Percentiles rank a stretch among this genome's conserved stretches.
phyloP scores from a whole-genome alignment of 495 filamentous ascomycete species.

The Penicillium salamii region DNA sequence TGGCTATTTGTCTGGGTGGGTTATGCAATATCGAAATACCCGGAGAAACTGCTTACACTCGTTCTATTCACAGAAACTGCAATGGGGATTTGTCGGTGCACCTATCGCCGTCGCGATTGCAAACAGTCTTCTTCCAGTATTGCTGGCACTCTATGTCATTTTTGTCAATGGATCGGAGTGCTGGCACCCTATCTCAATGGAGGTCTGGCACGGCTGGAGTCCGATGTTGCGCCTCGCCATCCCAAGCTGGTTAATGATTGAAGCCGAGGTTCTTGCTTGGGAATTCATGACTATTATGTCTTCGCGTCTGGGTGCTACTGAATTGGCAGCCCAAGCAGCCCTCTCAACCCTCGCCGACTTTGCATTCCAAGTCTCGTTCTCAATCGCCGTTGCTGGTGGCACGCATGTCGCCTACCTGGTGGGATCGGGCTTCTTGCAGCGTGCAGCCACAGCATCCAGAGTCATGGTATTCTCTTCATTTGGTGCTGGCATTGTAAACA shows the following conservation, averaged over 20 bases:
- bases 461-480: slow-evolving; percentile 11
- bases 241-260: slow-evolving; percentile 54
- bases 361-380: slow-evolving; percentile 61
- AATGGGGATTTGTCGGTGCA: slow-evolving; percentile 58
- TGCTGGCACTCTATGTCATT: slow-evolving; percentile 50
- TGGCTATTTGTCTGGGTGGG: slow-evolving; percentile 66
- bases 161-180: slow-evolving; percentile 49
- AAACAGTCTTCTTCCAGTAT: slow-evolving; percentile 49
- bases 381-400: slow-evolving; percentile 59
- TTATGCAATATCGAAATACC: not conserved
- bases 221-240: slow-evolving; percentile 56
- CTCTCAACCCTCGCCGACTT: slow-evolving; percentile 52
- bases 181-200: slow-evolving; percentile 53
- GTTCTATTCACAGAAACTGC: slow-evolving; percentile 23
- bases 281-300: slow-evolving; percentile 55
- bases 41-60: not conserved
- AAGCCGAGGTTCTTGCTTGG: slow-evolving; percentile 56
- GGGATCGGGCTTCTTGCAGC: slow-evolving; percentile 38
- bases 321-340: slow-evolving; percentile 58
- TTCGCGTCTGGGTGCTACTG: slow-evolving; percentile 36
- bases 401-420: slow-evolving; percentile 66
- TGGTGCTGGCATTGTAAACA: slow-evolving; percentile 29
- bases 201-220: slow-evolving; percentile 49
- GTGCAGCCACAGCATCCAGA: slow-evolving; percentile 28
- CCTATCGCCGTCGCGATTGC: slow-evolving; percentile 54